Evolutionary conservation across 2,329 filamentous ascomycete genomes (phyloP).

Genomic region (Botrytis cinerea): DNA sequence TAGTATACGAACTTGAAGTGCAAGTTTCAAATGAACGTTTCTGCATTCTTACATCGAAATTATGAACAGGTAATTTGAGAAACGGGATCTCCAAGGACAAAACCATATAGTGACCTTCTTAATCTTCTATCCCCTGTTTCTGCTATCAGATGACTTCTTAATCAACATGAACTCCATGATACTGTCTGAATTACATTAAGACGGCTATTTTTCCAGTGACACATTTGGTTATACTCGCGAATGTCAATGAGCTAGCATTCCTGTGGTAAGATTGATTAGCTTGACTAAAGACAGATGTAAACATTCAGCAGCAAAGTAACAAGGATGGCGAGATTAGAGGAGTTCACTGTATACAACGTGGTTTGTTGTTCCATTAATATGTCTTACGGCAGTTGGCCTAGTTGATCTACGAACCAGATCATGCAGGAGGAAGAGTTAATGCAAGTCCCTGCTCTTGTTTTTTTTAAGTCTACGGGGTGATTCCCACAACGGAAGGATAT

Average conservation of each 20-base stretch:
- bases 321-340: not conserved
- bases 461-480: not conserved
- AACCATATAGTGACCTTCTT: not conserved
- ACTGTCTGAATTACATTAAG: not conserved
- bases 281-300: not conserved
- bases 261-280: not conserved
- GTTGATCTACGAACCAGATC: slow-evolving; percentile 6
- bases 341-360: not conserved
- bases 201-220: not conserved
- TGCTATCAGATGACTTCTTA: not conserved
- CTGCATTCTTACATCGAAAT: not conserved
- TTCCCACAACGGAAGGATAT: not conserved
- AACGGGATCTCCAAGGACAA: not conserved
- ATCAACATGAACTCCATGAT: not conserved
- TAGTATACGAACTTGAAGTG: not conserved
- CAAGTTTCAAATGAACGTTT: not conserved
- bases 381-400: not conserved
- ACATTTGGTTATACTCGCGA: not conserved
- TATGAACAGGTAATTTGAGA: not conserved
- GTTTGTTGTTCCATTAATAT: not conserved
- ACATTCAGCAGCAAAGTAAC: not conserved
- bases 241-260: not conserved
- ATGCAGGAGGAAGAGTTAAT: not conserved
- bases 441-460: not conserved
- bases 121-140: not conserved